phyloP scores from a whole-genome alignment of 768 basidiomycete genomes.

The Candolleomyces eurysporus region DNA sequence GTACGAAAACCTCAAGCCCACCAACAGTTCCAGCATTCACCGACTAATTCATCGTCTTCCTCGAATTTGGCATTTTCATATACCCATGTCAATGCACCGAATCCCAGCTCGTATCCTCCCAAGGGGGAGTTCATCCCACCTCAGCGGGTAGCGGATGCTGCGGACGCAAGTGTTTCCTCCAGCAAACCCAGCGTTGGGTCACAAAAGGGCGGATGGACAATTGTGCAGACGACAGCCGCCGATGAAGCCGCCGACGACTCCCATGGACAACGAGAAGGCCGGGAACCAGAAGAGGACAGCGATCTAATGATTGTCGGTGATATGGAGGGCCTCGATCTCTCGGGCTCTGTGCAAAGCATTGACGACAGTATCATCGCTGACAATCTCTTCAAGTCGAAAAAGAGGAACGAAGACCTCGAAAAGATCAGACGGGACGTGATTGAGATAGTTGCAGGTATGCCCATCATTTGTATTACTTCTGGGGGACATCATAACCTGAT shows the following conservation, averaged over 20 bases:
- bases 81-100: slow-evolving; percentile 74
- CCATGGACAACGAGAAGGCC: slow-evolving; percentile 15
- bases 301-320: slow-evolving; percentile 81
- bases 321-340: slow-evolving; percentile 53
- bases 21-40: background rate
- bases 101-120: slow-evolving; percentile 73
- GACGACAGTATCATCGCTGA: slow-evolving; percentile 7
- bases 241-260: slow-evolving; percentile 23
- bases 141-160: background rate
- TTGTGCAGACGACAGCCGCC: slow-evolving; percentile 41
- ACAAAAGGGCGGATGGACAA: slow-evolving; percentile 73
- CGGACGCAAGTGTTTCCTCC: background rate
- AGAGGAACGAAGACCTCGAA: slow-evolving; percentile 32
- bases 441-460: slow-evolving; percentile 74
- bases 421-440: slow-evolving; percentile 65
- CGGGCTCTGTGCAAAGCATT: slow-evolving; percentile 2
- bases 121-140: slow-evolving; percentile 34
- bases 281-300: slow-evolving; percentile 30
- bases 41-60: slow-evolving; percentile 44
- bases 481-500: slow-evolving; percentile 10
- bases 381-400: slow-evolving; percentile 26
- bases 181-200: slow-evolving; percentile 12
- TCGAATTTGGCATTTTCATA: slow-evolving; percentile 77
- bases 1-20: slow-evolving; percentile 1
- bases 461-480: slow-evolving; percentile 6